Base-by-base conservation (phyloP, 2,329 filamentous ascomycete species). In the Colletotrichum phormii region DNA sequence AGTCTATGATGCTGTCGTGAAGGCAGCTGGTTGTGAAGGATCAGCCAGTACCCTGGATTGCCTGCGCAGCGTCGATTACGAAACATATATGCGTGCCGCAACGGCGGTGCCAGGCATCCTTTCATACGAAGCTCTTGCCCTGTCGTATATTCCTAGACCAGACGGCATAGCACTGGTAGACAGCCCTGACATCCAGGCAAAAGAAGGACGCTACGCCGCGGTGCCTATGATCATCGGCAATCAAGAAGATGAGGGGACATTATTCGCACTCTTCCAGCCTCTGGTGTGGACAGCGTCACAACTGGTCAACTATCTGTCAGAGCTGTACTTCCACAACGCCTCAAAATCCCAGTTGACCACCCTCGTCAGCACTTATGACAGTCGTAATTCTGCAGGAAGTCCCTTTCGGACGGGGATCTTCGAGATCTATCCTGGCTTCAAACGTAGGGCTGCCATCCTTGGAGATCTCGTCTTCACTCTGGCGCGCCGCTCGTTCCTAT, bases 161-260 rank as follows among this genome's bases (percentile, higher is more conserved):
- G 94, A 95, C 75, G 91, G 92, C 33, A 87, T 79, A 1, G 86
- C 87, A 5, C 85, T 95, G 9, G 87, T 89, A 0, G 84, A 88
- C 2, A 93, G 89, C 6, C 91, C 93, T 0, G 93, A 95, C 0
- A 67, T 86, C 0, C 83, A 94, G 5, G 82, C 88, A 1, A 67
- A 76, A 2, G 77, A 79, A 0, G 90, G 91, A 15, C 86, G 86
- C 5, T 87, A 86, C 71, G 80, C 86, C 24, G 82, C 84, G 1
- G 86, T 88, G 1, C 86, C 86, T 46, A 84, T 86, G 82, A 88
- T 88, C 75, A 88, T 93, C 51, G 93, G 94, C 54, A 89, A 94
- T 78, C 92, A 95, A 80, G 93, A 95, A 83, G 94, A 96, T 78
- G 93, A 96, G 81, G 93, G 93, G 22, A 95, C 93, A 0, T 81